These are phyloP conservation scores for Parsonsia alboflavescens DNA, from an alignment of 257 asterid genomes.

Conservation along the genomic window DNA sequence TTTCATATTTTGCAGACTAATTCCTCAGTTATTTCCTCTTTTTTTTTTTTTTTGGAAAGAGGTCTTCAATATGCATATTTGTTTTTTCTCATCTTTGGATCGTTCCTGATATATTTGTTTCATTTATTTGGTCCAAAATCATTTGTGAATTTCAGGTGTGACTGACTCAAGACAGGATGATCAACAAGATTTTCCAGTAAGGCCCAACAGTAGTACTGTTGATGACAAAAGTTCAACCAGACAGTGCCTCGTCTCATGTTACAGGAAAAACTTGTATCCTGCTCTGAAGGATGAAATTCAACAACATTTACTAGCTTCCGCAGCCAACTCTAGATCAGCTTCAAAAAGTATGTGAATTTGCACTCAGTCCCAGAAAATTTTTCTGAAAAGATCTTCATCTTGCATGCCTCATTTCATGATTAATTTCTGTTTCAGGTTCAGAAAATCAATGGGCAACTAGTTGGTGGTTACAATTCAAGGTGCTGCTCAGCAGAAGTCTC, in stretches of 20 bases:
- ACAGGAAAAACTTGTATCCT: constrained; percentile 50
- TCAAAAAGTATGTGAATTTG: constrained; percentile 33
- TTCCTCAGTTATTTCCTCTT: too few relatives aligned
- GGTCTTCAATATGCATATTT: too few relatives aligned
- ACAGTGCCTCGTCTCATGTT: constrained; percentile 53
- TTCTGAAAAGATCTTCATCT: neutral
- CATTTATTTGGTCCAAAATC: neutral
- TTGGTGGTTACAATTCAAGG: constrained; percentile 88
- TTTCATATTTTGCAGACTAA: too few relatives aligned
- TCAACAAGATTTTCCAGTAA: constrained; percentile 38
- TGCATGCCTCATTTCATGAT: neutral
- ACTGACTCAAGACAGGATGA: constrained; percentile 70
- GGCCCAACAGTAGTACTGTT: constrained; percentile 27
- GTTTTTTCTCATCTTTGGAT: too few relatives aligned
- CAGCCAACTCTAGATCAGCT: constrained; percentile 20
- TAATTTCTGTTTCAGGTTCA: constrained; percentile 26
- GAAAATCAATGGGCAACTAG: constrained; percentile 67
- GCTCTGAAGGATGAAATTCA: constrained; percentile 50
- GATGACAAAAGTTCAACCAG: constrained; percentile 52
- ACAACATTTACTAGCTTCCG: constrained; percentile 13
- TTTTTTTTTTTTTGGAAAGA: too few relatives aligned
- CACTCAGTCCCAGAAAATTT: too few relatives aligned
- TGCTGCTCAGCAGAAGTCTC: constrained; percentile 67
- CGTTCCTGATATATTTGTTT: neutral
- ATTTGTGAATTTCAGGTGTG: constrained; percentile 42